Evolutionary conservation across 2,329 filamentous ascomycete genomes (phyloP), one percentile per base, ranked within the genome.

Genomic region (Microcyclospora tardicrescens): DNA sequence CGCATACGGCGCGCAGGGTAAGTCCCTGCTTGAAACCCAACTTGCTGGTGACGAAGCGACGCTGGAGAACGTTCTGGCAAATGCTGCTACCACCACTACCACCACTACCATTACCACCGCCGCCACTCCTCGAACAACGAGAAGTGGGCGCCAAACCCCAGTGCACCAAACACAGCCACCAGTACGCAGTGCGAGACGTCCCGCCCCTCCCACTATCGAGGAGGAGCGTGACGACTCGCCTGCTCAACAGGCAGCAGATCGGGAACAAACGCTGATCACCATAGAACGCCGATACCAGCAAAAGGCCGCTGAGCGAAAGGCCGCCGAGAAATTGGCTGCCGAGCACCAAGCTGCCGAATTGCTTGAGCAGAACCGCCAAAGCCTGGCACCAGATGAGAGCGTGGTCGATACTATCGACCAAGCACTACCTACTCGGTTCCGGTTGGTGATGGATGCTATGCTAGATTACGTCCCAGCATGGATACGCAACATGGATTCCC

Each of bases 1-100:
- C 39, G 40, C 36, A 8, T 47, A 47, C 30, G 44, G 44, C 15
- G 35, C 44, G 16, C 36, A 16, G n/a, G 44, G 44, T 29, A 47
- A 38, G 29, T 35, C 43, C 14, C 16, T 28, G 6, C 16, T 47
- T 2, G 24, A 36, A 12, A 30, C 27, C 8, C 42, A 47, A 28
- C 34, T 47, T 6, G 35, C 37, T 27, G 34, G 33, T 10, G 13
- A n/a, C 6, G 35, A 16, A 19, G 40, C 37, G 14, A 33, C 13
- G 12, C 37, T 43, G 10, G 24, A 37, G 19, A n/a, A 37, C n/a
- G 34, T 37, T 3, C 34, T 43, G 6, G 16, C 36, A 33, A 41
- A 28, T 11, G 39, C 38, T 28, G 4, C 35, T 8, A 10, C 31
- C 9, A 15, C 19, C 14, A 39, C 10, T 28, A 8, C 16, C 30